These are phyloP conservation scores for Colletotrichum karsti DNA, from an alignment of 2,329 filamentous ascomycete genomes.

Conservation along the genomic window DNA sequence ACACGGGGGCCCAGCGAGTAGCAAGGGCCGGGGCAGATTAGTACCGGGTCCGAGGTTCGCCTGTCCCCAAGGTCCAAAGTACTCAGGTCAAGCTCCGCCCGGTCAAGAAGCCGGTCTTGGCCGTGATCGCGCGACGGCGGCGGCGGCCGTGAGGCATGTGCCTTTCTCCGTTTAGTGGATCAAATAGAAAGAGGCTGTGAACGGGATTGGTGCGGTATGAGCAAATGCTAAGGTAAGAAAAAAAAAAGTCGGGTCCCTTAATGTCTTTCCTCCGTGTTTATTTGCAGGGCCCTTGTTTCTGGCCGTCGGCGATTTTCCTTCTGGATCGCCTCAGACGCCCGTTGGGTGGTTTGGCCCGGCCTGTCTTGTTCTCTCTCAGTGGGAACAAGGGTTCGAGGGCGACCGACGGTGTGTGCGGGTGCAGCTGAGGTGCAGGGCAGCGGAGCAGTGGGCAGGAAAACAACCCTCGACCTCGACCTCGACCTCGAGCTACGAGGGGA, in stretches of 20 bases:
- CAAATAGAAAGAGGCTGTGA: background rate
- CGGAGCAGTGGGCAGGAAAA: background rate
- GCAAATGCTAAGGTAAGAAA: background rate
- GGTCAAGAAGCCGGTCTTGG: slow-evolving; percentile 16
- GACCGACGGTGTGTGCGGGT: background rate
- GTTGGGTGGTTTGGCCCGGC: background rate
- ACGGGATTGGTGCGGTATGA: background rate
- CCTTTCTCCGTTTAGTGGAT: background rate
- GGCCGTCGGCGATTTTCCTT: background rate
- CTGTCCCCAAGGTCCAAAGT: background rate
- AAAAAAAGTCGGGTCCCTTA: background rate
- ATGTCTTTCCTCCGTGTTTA: background rate
- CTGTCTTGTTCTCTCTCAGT: background rate
- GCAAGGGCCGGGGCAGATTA: background rate
- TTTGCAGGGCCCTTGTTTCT: background rate
- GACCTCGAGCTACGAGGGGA: background rate
- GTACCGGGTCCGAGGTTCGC: background rate
- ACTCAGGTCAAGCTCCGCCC: slow-evolving; percentile 9
- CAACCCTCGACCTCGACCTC: too few relatives aligned
- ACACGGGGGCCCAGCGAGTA: background rate
- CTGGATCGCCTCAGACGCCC: background rate
- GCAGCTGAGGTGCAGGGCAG: background rate
- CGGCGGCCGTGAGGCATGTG: slow-evolving; percentile 6
- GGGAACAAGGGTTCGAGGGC: background rate
- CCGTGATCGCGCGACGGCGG: slow-evolving; percentile 14